These are phyloP conservation scores for Fusarium sp. DNA, from an alignment of 2,329 filamentous ascomycete species.

Conservation along the genomic window DNA sequence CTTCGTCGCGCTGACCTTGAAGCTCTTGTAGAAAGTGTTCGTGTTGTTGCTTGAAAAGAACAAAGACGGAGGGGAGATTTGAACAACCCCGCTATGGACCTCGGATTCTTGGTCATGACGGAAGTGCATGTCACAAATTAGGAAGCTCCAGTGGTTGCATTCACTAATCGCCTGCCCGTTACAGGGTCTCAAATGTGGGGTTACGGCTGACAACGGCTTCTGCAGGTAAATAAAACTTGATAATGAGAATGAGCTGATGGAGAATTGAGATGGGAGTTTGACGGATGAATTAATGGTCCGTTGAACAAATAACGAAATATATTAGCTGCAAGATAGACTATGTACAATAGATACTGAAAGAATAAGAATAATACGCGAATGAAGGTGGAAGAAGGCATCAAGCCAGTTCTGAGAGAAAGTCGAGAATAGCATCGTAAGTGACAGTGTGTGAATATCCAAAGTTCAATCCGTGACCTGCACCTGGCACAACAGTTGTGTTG, in stretches of 20 bases:
- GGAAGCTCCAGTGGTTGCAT: slow-evolving; percentile 39
- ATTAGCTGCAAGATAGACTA: neutral
- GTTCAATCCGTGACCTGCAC: slow-evolving; percentile 63
- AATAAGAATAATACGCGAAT: neutral
- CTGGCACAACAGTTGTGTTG: slow-evolving; percentile 62
- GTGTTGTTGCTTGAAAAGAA: neutral
- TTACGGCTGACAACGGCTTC: slow-evolving; percentile 37
- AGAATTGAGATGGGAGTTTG: neutral
- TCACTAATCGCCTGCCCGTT: slow-evolving; percentile 27
- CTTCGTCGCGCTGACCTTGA: neutral
- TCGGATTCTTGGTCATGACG: slow-evolving; percentile 29
- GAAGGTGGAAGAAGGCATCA: neutral
- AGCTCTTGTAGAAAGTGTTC: neutral
- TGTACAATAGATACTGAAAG: neutral
- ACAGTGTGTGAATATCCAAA: slow-evolving; percentile 50
- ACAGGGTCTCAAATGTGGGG: slow-evolving; percentile 18
- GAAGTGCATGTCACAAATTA: slow-evolving; percentile 27
- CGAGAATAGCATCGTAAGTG: slow-evolving; percentile 50
- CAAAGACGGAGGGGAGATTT: slow-evolving; percentile 8
- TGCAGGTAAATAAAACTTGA: slow-evolving; percentile 14
- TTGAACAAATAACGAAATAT: neutral
- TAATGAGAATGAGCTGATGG: neutral
- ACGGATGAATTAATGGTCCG: slow-evolving; percentile 5
- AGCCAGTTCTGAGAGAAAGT: slow-evolving; percentile 46
- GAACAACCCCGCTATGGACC: slow-evolving; percentile 33